Evolutionary conservation across 495 filamentous ascomycete species (phyloP).

Genomic region (Pseudoneurospora amorphoporcata): DNA sequence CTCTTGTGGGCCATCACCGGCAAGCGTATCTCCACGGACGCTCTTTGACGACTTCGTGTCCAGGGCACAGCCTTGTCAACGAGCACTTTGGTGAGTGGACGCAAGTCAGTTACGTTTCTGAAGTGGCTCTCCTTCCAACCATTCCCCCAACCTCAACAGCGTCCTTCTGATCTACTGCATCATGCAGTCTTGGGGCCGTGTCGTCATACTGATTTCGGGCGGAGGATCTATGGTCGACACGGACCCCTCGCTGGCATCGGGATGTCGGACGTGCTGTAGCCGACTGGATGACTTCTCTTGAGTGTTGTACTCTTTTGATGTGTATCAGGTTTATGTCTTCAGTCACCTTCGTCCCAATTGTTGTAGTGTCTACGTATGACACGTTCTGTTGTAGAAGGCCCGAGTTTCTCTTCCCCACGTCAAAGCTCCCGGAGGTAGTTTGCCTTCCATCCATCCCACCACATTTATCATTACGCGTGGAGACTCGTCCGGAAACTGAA

Average conservation of each 20-base stretch:
- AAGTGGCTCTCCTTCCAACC: not conserved
- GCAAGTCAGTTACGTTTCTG: not conserved
- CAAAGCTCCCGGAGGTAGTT: not conserved
- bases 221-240: not conserved
- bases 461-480: not conserved
- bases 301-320: not conserved
- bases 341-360: not conserved
- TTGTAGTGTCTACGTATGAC: not conserved
- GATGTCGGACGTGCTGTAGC: not conserved
- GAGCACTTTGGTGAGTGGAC: not conserved
- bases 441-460: not conserved
- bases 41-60: not conserved
- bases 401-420: not conserved
- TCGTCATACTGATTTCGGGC: not conserved
- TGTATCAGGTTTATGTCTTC: not conserved
- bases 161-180: not conserved
- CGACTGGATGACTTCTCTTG: not conserved
- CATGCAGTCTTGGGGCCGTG: not conserved
- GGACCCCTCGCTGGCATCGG: not conserved
- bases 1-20: not conserved
- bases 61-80: not conserved
- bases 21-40: not conserved
- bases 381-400: not conserved
- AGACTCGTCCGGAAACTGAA: not conserved
- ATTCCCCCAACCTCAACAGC: not conserved